These are phyloP conservation scores for Penicillium turbatum DNA, from an alignment of 495 filamentous ascomycete species.

Conservation along the genomic window DNA sequence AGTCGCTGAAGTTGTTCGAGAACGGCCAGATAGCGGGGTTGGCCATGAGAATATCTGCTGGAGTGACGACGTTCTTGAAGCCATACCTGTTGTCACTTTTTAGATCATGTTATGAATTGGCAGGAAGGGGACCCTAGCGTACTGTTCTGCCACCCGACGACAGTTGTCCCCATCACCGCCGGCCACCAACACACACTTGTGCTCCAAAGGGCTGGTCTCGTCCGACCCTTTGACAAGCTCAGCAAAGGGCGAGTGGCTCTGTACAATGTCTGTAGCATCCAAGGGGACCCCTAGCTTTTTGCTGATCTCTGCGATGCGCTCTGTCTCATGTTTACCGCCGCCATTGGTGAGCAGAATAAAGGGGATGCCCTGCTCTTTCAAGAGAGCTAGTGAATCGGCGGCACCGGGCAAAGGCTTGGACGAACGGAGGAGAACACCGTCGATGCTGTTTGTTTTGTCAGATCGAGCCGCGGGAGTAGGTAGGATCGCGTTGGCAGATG, in stretches of 20 bases:
- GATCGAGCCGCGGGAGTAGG: neutral
- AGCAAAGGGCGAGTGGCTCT: slow-evolving; percentile 80
- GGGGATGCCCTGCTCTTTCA: slow-evolving; percentile 67
- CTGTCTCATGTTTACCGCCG: slow-evolving; percentile 71
- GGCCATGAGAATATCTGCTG: slow-evolving; percentile 73
- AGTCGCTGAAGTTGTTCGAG: slow-evolving; percentile 52
- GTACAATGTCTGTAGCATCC: slow-evolving; percentile 64
- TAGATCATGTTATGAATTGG: neutral
- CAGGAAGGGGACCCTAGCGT: slow-evolving; percentile 5
- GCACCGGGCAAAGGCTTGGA: slow-evolving; percentile 78
- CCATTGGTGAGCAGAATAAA: slow-evolving; percentile 89
- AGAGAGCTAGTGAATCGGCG: slow-evolving; percentile 62
- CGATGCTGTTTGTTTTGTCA: slow-evolving; percentile 57
- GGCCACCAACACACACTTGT: slow-evolving; percentile 74
- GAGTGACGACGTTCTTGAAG: slow-evolving; percentile 78
- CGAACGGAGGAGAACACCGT: slow-evolving; percentile 90
- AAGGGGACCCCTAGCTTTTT: slow-evolving; percentile 56
- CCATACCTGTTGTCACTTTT: slow-evolving; percentile 56
- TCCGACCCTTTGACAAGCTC: slow-evolving; percentile 44
- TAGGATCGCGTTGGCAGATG: slow-evolving; percentile 15
- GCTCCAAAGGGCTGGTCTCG: slow-evolving; percentile 42
- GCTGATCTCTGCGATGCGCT: slow-evolving; percentile 67
- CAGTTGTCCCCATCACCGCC: slow-evolving; percentile 77
- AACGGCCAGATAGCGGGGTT: slow-evolving; percentile 80
- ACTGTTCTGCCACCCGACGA: slow-evolving; percentile 66